Percentiles rank a stretch among this genome's conserved stretches.
Evolutionary conservation across 139 green algal genomes (phyloP).

Genomic region (Closterium sp.): DNA sequence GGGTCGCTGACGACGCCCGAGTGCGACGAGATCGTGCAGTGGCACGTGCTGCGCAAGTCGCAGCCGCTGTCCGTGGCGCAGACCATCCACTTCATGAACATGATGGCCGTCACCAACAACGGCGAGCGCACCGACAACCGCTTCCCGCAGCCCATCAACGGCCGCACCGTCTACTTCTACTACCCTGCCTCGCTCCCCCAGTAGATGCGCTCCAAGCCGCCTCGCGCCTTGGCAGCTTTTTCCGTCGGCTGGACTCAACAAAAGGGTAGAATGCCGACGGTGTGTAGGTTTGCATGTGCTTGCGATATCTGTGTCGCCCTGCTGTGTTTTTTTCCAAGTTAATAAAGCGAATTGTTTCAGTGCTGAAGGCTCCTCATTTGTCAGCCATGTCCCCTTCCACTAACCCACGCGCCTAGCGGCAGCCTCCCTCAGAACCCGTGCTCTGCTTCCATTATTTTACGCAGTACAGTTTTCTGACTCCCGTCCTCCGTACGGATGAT

Average conservation of each 20-base stretch:
- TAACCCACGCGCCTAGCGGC: too few species aligned
- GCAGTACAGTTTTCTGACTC: too few species aligned
- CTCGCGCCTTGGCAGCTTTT: background rate
- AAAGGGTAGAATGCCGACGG: background rate
- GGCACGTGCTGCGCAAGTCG: background rate
- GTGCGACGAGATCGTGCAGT: slow-evolving; percentile 3
- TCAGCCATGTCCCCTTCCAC: too few species aligned
- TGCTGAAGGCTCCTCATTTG: too few species aligned
- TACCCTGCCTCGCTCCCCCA: background rate
- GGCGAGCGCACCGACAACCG: slow-evolving; percentile 19
- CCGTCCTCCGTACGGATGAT: too few species aligned
- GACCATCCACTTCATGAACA: slow-evolving; percentile 1
- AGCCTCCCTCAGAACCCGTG: too few species aligned
- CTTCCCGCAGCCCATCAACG: background rate
- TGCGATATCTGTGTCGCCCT: too few species aligned
- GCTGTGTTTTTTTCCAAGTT: too few species aligned
- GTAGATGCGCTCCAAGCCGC: background rate
- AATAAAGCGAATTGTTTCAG: too few species aligned
- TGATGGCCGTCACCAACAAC: slow-evolving; percentile 1
- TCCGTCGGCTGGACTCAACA: background rate
- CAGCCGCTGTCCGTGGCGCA: slow-evolving; percentile 4
- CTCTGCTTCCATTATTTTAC: too few species aligned
- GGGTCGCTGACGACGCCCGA: slow-evolving; percentile 2
- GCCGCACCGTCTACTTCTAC: slow-evolving; percentile 5
- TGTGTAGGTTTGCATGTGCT: background rate